These are phyloP conservation scores for Chrysosporium queenslandicum DNA, from an alignment of 2,329 filamentous ascomycete genomes.

Conservation along the genomic window DNA sequence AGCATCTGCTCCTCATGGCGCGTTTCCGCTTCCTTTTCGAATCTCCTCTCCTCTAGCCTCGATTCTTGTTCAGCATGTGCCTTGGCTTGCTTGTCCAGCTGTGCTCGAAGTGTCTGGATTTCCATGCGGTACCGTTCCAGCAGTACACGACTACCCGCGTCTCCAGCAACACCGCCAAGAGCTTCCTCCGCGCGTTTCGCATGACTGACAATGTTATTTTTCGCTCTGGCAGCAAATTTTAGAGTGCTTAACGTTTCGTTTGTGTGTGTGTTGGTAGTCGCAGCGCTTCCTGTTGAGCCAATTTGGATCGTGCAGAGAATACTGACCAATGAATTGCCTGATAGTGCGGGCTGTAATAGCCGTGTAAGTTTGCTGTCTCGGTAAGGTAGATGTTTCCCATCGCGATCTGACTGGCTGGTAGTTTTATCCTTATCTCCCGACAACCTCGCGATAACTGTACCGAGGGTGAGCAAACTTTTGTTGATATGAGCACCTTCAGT, in stretches of 20 bases:
- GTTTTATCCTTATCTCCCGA: conserved; percentile 79
- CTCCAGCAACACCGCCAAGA: conserved; percentile 61
- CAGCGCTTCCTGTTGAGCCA: conserved; percentile 62
- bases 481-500: conserved; percentile 97
- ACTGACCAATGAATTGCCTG: conserved; percentile 87
- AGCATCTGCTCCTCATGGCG: conserved; percentile 95
- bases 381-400: conserved; percentile 88
- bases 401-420: conserved; percentile 65
- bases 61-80: conserved; percentile 50
- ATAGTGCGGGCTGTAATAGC: conserved; percentile 80
- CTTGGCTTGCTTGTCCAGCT: conserved; percentile 75
- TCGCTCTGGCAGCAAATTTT: conserved; percentile 91
- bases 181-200: conserved; percentile 92
- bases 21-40: conserved; percentile 69
- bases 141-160: conserved; percentile 75
- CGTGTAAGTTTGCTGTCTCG: conserved; percentile 95
- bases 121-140: conserved; percentile 91
- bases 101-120: conserved; percentile 67
- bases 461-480: conserved; percentile 88
- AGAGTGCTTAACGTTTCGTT: conserved; percentile 88
- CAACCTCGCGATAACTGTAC: conserved; percentile 88
- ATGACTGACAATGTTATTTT: conserved; percentile 96
- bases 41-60: conserved; percentile 44
- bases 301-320: conserved; percentile 96
- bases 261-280: conserved; percentile 63